A percentile compares a stretch with the other conserved stretches of the same genome.
Conservation (phyloP, 2,329 filamentous ascomycete species). For the Verticillium klebahnii region DNA sequence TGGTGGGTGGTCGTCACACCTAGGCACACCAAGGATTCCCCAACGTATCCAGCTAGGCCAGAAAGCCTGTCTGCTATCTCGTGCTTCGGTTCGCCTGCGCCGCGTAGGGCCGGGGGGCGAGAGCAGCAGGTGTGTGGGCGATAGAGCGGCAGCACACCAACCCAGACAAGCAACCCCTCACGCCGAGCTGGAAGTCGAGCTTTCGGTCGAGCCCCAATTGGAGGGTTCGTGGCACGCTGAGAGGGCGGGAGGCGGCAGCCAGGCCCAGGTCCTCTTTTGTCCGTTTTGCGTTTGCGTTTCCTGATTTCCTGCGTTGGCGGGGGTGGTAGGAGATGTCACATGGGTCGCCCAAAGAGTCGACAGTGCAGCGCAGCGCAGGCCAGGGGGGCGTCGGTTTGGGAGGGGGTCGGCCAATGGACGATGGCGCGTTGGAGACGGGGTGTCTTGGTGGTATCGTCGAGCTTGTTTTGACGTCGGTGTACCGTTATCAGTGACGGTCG, state of each 20-base stretch:
- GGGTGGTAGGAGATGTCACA: slow-evolving; percentile 13
- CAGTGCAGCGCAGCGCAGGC: not conserved
- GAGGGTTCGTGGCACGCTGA: slow-evolving; percentile 4
- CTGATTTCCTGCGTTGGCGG: slow-evolving; percentile 5
- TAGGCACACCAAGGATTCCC: not conserved
- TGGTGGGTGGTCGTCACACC: slow-evolving; percentile 26
- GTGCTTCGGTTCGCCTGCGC: not conserved
- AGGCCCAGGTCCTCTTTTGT: not conserved
- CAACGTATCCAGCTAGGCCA: not conserved
- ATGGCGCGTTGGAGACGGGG: not conserved
- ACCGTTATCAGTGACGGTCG: not conserved
- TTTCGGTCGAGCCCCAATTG: slow-evolving; percentile 6
- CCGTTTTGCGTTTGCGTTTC: not conserved
- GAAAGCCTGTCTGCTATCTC: not conserved
- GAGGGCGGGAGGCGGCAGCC: slow-evolving; percentile 12
- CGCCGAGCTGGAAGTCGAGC: slow-evolving; percentile 4
- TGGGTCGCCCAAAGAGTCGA: slow-evolving; percentile 5
- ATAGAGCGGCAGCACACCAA: slow-evolving; percentile 7
- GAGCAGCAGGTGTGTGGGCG: slow-evolving; percentile 4
- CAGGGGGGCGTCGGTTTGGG: slow-evolving; percentile 2
- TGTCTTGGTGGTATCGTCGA: not conserved
- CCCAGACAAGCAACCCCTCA: slow-evolving; percentile 9
- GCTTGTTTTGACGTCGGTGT: not conserved
- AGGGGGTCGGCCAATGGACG: slow-evolving; percentile 11
- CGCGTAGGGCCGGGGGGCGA: not conserved